Conservation (phyloP, 371 early-diverging fungal genomes). For the Rhizopus arrhizus region DNA sequence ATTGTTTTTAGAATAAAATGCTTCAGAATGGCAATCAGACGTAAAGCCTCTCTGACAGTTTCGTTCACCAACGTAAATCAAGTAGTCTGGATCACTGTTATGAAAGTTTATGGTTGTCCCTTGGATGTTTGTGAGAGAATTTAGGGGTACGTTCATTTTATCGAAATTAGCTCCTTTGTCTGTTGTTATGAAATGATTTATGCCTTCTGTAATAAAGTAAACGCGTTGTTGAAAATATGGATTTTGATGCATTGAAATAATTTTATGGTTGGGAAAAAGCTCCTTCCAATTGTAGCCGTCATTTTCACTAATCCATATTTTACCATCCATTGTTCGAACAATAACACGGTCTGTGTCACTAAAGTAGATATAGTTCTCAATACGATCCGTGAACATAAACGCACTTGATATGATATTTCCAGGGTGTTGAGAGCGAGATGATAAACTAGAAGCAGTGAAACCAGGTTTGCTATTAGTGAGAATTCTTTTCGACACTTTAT, state of each 20-base stretch:
- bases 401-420: constrained; percentile 42
- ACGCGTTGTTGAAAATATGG: constrained; percentile 70
- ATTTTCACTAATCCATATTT: constrained; percentile 70
- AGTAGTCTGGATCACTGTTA: constrained; percentile 70
- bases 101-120: constrained; percentile 79
- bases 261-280: constrained; percentile 35
- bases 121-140: constrained; percentile 53
- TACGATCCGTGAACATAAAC: constrained; percentile 47
- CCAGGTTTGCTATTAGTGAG: constrained; percentile 53
- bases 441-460: constrained; percentile 40
- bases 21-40: constrained; percentile 66
- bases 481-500: constrained; percentile 67
- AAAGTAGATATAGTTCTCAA: constrained; percentile 70
- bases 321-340: constrained; percentile 56
- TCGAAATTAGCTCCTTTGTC: constrained; percentile 73
- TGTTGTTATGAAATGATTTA: constrained; percentile 63
- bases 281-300: constrained; percentile 78
- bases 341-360: constrained; percentile 60
- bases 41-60: constrained; percentile 50
- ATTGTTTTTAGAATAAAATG: constrained; percentile 70
- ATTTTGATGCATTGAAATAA: constrained; percentile 67
- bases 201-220: constrained; percentile 70
- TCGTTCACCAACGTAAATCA: constrained; percentile 74
- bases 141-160: constrained; percentile 55
- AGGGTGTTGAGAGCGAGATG: constrained; percentile 69